Conservation (phyloP, 768 basidiomycete genomes). For the Pholiota molesta region DNA sequence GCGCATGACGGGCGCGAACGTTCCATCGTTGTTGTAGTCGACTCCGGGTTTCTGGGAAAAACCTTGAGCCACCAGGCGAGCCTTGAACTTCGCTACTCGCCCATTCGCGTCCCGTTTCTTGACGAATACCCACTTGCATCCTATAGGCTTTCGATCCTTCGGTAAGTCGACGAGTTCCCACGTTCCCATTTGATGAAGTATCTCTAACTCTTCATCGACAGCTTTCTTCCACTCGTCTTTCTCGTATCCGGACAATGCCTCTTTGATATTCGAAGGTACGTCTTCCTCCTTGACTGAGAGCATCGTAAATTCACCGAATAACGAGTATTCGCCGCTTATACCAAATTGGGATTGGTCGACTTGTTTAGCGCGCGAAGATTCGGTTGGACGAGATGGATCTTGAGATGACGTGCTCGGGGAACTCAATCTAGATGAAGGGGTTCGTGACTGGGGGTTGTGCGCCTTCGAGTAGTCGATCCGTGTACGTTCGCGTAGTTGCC, state of each 20-base stretch:
- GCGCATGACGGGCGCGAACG: slow-evolving; percentile 32
- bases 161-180: slow-evolving; percentile 31
- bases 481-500: too few species aligned
- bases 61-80: slow-evolving; percentile 32
- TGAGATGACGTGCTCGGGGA: too few species aligned
- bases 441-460: too few species aligned
- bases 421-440: too few species aligned
- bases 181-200: slow-evolving; percentile 29
- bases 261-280: slow-evolving; percentile 1
- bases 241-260: slow-evolving; percentile 12
- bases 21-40: slow-evolving; percentile 32
- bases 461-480: too few species aligned
- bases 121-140: slow-evolving; percentile 35
- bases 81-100: slow-evolving; percentile 34
- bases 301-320: too few species aligned
- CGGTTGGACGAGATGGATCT: too few species aligned
- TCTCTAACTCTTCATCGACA: slow-evolving; percentile 29
- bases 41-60: slow-evolving; percentile 42
- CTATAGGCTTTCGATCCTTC: slow-evolving; percentile 22
- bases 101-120: slow-evolving; percentile 38
- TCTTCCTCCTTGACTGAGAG: neutral
- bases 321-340: too few species aligned
- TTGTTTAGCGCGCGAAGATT: too few species aligned
- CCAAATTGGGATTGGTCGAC: too few species aligned
- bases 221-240: slow-evolving; percentile 23